Conservation (phyloP, 768 basidiomycete genomes). For the Amanita fuliginea region DNA sequence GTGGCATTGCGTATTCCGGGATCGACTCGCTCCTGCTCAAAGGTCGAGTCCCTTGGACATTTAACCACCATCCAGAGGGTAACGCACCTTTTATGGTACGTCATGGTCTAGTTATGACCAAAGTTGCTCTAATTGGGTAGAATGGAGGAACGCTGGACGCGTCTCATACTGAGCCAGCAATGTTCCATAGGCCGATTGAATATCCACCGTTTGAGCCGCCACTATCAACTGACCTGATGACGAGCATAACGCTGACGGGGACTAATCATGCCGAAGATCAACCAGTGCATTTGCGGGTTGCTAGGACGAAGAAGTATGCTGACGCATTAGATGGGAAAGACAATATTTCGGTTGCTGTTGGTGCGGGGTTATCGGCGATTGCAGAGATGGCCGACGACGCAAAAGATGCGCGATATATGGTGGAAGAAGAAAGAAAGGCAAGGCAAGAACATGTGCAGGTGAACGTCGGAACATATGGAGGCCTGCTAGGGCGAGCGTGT, state of each 20-base stretch:
- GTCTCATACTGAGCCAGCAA: constrained; percentile 57
- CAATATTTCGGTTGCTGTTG: constrained; percentile 14
- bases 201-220: constrained; percentile 87
- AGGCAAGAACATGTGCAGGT: constrained; percentile 52
- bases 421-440: constrained; percentile 31
- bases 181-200: constrained; percentile 58
- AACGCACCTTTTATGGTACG: constrained; percentile 16
- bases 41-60: constrained; percentile 89
- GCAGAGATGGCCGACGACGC: constrained; percentile 13
- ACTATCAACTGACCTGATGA: constrained; percentile 88
- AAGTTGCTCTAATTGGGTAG: constrained; percentile 1
- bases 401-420: constrained; percentile 17
- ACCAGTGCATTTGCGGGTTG: constrained; percentile 74
- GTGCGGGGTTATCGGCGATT: constrained; percentile 19
- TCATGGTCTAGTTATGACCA: not conserved
- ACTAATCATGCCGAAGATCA: constrained; percentile 98
- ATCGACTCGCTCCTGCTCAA: constrained; percentile 77
- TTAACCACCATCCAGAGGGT: constrained; percentile 45
- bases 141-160: constrained; percentile 40
- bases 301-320: constrained; percentile 22
- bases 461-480: constrained; percentile 77
- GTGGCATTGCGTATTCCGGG: constrained; percentile 84
- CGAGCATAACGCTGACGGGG: constrained; percentile 79
- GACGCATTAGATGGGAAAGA: constrained; percentile 13
- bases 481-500: constrained; percentile 80